phyloP scores from a whole-genome alignment of 2,329 filamentous ascomycete genomes.

The Alternaria solani region DNA sequence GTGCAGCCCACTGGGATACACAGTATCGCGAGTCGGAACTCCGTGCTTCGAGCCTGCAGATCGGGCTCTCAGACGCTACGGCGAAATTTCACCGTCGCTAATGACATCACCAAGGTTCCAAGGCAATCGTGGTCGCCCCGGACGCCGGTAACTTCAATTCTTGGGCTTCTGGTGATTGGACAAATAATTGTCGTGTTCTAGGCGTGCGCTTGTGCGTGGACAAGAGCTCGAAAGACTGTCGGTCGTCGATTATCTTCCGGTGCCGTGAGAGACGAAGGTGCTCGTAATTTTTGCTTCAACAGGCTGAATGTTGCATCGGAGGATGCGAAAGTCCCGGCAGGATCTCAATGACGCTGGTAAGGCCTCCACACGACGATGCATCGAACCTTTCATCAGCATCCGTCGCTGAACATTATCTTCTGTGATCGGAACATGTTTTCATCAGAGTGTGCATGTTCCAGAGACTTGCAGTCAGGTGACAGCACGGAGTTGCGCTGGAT shows the following conservation, averaged over 20 bases:
- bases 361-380: not conserved
- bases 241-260: not conserved
- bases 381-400: not conserved
- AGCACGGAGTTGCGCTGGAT: not conserved
- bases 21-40: not conserved
- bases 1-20: not conserved
- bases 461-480: not conserved
- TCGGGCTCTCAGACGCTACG: constrained; percentile 2
- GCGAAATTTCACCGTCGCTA: not conserved
- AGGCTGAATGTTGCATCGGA: not conserved
- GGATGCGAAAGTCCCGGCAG: not conserved
- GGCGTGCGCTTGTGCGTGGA: not conserved
- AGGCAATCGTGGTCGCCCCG: not conserved
- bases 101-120: not conserved
- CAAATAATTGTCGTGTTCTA: not conserved
- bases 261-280: not conserved
- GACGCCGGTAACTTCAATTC: not conserved
- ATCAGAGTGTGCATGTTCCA: no score
- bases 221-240: not conserved
- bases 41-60: not conserved
- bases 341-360: not conserved
- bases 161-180: not conserved
- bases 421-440: not conserved
- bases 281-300: not conserved
- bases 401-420: not conserved